These are phyloP conservation scores for Acacia acuminata DNA, from an alignment of 306 rosid species.

Conservation along the genomic window DNA sequence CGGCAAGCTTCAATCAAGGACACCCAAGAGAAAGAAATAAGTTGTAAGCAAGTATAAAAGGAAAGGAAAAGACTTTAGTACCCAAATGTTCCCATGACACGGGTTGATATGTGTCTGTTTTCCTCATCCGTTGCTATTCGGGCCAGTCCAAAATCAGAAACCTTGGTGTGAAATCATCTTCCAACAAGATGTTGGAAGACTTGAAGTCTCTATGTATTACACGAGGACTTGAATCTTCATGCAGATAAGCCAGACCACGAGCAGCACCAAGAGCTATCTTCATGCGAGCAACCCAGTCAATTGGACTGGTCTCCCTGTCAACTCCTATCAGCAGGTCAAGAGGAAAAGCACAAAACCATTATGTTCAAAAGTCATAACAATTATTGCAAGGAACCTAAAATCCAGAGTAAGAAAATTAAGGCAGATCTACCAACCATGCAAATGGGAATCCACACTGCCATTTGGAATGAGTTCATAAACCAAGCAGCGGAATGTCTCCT, in stretches of 20 bases:
- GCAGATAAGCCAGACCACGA: slow-evolving; percentile 92
- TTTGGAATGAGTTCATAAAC: slow-evolving; percentile 94
- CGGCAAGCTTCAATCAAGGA: neutral
- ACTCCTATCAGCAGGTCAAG: slow-evolving; percentile 55
- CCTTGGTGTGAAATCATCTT: slow-evolving; percentile 93
- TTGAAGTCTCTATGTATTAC: slow-evolving; percentile 98
- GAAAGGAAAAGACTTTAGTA: slow-evolving; percentile 33
- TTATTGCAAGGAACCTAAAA: neutral
- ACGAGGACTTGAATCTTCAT: slow-evolving; percentile 95
- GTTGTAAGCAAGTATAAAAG: neutral
- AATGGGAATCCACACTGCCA: slow-evolving; percentile 97
- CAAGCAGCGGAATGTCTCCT: slow-evolving; percentile 72
- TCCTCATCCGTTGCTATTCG: slow-evolving; percentile 85
- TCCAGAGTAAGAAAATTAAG: neutral
- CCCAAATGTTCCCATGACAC: slow-evolving; percentile 99
- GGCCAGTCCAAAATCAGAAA: slow-evolving; percentile 97
- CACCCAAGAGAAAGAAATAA: neutral
- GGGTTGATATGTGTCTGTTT: slow-evolving; percentile 84
- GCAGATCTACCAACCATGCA: slow-evolving; percentile 67
- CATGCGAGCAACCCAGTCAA: slow-evolving; percentile 79
- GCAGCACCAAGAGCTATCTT: slow-evolving; percentile 98
- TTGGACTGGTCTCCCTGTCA: slow-evolving; percentile 68
- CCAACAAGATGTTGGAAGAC: slow-evolving; percentile 91
- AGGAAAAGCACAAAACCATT: slow-evolving; percentile 8
- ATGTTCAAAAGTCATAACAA: slow-evolving; percentile 23